phyloP scores from a whole-genome alignment of 495 filamentous ascomycete genomes.

The Xylaria scruposa region DNA sequence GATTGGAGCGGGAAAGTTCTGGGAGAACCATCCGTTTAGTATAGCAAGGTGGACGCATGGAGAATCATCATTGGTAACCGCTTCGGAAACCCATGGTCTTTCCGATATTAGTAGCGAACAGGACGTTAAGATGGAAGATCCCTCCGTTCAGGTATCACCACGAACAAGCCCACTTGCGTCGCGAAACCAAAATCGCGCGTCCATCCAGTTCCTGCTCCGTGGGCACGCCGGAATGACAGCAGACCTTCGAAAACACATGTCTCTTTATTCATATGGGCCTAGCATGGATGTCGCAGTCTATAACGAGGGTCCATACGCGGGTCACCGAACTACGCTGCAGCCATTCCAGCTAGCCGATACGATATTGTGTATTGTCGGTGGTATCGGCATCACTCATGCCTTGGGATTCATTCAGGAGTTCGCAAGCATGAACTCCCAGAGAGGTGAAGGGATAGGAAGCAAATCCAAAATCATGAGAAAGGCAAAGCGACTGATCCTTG shows the following conservation, averaged over 20 bases:
- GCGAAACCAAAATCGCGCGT: not conserved
- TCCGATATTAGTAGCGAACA: not conserved
- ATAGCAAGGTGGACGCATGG: not conserved
- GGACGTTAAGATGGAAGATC: not conserved
- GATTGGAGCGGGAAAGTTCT: not conserved
- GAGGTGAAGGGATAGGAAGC: too few species aligned
- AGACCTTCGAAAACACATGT: not conserved
- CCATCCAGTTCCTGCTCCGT: slow-evolving; percentile 10
- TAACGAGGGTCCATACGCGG: slow-evolving; percentile 17
- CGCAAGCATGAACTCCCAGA: not conserved
- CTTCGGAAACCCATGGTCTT: not conserved
- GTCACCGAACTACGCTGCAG: slow-evolving; percentile 4
- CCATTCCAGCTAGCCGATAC: slow-evolving; percentile 11
- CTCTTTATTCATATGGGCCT: not conserved
- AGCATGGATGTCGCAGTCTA: slow-evolving; percentile 9
- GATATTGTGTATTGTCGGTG: slow-evolving; percentile 10
- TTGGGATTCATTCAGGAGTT: slow-evolving; percentile 18
- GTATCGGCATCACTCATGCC: slow-evolving; percentile 16
- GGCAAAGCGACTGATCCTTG: not conserved
- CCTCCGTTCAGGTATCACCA: not conserved
- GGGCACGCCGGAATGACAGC: slow-evolving; percentile 16
- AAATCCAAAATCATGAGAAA: not conserved
- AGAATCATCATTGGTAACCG: not conserved
- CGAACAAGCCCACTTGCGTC: not conserved
- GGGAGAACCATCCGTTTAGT: not conserved